phyloP scores from a whole-genome alignment of 768 basidiomycete species.

The Multifurca ochricompacta region DNA sequence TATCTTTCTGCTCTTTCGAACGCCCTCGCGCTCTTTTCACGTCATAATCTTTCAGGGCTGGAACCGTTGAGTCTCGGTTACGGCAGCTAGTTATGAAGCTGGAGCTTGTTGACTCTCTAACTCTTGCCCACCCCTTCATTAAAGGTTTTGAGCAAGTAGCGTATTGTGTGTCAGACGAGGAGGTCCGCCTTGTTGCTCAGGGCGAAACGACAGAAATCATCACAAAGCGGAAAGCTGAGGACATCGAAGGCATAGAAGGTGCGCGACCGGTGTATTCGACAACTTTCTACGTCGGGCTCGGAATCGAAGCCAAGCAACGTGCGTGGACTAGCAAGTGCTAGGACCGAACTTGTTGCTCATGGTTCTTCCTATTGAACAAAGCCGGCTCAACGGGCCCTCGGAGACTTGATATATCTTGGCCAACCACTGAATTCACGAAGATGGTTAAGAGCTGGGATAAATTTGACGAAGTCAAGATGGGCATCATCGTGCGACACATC shows the following conservation, averaged over 20 bases:
- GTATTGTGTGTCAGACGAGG: constrained; percentile 78
- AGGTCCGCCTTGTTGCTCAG: constrained; percentile 80
- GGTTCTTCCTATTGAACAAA: constrained; percentile 28
- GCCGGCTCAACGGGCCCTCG: constrained; percentile 72
- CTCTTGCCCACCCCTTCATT: constrained; percentile 89
- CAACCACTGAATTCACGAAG: constrained; percentile 91
- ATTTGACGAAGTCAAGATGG: constrained; percentile 88
- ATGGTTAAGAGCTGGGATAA: constrained; percentile 94
- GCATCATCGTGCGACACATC: constrained; percentile 88
- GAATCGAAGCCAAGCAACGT: constrained; percentile 89
- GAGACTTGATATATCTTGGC: constrained; percentile 92
- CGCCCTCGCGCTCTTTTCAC: background rate
- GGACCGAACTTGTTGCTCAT: constrained; percentile 11
- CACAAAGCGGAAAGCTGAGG: constrained; percentile 65
- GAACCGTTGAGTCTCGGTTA: constrained; percentile 96
- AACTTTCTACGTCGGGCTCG: constrained; percentile 95
- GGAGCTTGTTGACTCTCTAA: constrained; percentile 88
- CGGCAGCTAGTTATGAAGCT: constrained; percentile 97
- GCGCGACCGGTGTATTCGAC: constrained; percentile 83
- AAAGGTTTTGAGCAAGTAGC: constrained; percentile 87
- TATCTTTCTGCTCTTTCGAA: constrained; percentile 5
- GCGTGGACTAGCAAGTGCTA: constrained; percentile 29
- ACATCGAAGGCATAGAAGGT: constrained; percentile 69
- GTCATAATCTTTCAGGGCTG: constrained; percentile 46
- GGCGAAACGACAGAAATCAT: constrained; percentile 76